Conservation (phyloP, 1,284 basidiomycete genomes). For the Rhodotorula sp. region DNA sequence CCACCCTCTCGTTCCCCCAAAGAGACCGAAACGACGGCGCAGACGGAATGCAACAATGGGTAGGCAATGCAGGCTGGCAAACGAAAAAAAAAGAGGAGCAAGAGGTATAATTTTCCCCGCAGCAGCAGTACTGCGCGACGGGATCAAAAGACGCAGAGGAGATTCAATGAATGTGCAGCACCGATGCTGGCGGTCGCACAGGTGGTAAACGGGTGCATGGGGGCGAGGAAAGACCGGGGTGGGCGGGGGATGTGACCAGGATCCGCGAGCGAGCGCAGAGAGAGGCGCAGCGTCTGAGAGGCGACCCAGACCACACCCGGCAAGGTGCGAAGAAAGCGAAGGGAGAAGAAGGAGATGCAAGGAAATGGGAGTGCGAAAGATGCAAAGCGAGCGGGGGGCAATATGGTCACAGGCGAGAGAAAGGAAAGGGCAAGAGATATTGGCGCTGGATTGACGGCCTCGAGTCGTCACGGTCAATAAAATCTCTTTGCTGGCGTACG, state of each 20-base stretch:
- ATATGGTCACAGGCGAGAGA: background rate
- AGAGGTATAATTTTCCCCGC: background rate
- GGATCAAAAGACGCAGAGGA: too few species aligned
- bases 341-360: background rate
- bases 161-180: too few species aligned
- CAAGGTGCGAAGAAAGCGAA: background rate
- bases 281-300: too few species aligned
- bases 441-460: too few species aligned
- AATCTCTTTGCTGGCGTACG: too few species aligned
- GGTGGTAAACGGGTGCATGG: background rate
- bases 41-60: background rate
- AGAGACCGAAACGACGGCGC: background rate
- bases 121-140: background rate
- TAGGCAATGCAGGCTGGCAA: background rate
- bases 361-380: background rate
- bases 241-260: background rate
- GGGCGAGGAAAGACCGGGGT: background rate
- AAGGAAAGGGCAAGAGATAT: too few species aligned
- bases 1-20: background rate
- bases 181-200: background rate
- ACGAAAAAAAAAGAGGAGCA: background rate
- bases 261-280: background rate
- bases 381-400: background rate
- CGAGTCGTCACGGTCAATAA: too few species aligned
- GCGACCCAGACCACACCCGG: background rate